These are phyloP conservation scores for Erythrobasidium yunnanense DNA, from an alignment of 768 basidiomycete species.

Conservation along the genomic window DNA sequence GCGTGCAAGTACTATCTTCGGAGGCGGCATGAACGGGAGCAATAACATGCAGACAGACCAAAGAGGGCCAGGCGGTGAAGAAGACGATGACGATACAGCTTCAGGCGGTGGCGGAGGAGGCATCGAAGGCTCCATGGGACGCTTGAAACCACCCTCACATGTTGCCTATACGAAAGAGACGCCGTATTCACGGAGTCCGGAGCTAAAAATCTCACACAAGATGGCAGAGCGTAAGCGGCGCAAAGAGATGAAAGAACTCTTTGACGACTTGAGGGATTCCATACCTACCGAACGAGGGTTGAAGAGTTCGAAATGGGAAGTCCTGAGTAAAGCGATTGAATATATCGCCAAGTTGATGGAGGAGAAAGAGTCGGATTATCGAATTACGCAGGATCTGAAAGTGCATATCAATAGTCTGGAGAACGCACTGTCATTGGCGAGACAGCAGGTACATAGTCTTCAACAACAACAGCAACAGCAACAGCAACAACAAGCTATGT, in stretches of 20 bases:
- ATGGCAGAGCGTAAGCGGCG: conserved; percentile 90
- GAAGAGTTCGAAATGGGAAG: conserved; percentile 99
- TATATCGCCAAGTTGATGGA: conserved; percentile 31
- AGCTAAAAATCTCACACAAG: conserved; percentile 89
- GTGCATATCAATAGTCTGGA: background rate
- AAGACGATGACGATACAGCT: background rate
- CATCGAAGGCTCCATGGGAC: background rate
- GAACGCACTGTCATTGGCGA: background rate
- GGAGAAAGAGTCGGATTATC: conserved; percentile 22
- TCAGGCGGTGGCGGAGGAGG: background rate
- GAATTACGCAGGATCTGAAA: background rate
- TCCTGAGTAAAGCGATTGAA: conserved; percentile 59
- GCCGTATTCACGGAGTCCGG: conserved; percentile 90
- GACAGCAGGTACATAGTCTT: background rate
- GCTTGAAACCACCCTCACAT: background rate
- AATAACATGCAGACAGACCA: background rate
- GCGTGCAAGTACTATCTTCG: conserved; percentile 3
- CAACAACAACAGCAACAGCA: conserved; percentile 13
- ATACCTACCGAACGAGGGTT: conserved; percentile 74
- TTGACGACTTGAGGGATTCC: conserved; percentile 88
- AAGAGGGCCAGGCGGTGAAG: background rate
- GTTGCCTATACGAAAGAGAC: conserved; percentile 41
- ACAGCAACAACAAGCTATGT: background rate
- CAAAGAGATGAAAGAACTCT: conserved; percentile 98
- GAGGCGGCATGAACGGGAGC: conserved; percentile 21